These are phyloP conservation scores for Xerocomus brunneocitrinus DNA, from an alignment of 768 basidiomycete genomes.

Conservation along the genomic window DNA sequence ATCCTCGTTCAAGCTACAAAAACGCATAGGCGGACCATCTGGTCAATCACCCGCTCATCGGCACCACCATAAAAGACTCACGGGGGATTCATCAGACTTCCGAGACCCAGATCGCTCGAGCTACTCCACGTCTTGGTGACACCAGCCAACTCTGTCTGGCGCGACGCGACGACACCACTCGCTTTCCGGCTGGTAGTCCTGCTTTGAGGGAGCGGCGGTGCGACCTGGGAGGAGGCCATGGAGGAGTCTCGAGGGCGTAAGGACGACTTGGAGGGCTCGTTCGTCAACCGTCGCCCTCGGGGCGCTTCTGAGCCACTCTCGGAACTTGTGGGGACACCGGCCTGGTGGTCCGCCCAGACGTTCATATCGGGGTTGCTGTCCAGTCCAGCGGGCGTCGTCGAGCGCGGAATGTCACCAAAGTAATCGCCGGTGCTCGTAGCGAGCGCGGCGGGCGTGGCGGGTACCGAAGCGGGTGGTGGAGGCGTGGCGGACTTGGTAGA, in stretches of 20 bases:
- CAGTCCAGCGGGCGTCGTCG: conserved; percentile 21
- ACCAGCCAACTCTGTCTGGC: conserved; percentile 29
- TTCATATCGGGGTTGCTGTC: conserved; percentile 22
- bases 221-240: conserved; percentile 22
- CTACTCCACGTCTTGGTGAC: conserved; percentile 32
- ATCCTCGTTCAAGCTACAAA: conserved; percentile 23
- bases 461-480: conserved; percentile 17
- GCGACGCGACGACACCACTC: conserved; percentile 20
- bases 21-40: not conserved
- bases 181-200: conserved; percentile 24
- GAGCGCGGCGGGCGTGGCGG: conserved; percentile 22
- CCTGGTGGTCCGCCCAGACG: conserved; percentile 27
- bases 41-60: not conserved
- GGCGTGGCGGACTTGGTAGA: conserved; percentile 16
- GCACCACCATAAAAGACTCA: conserved; percentile 10
- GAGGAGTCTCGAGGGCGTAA: conserved; percentile 24
- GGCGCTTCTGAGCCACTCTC: conserved; percentile 19
- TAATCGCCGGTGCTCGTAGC: conserved; percentile 8
- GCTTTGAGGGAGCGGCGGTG: conserved; percentile 15
- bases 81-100: conserved; percentile 13
- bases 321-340: conserved; percentile 2
- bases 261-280: conserved; percentile 22
- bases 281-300: conserved; percentile 16
- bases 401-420: conserved; percentile 25
- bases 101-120: conserved; percentile 22